Evolutionary conservation across 192 early-diverging fungal species (phyloP).

Genomic region (Umbelopsis vinacea): DNA sequence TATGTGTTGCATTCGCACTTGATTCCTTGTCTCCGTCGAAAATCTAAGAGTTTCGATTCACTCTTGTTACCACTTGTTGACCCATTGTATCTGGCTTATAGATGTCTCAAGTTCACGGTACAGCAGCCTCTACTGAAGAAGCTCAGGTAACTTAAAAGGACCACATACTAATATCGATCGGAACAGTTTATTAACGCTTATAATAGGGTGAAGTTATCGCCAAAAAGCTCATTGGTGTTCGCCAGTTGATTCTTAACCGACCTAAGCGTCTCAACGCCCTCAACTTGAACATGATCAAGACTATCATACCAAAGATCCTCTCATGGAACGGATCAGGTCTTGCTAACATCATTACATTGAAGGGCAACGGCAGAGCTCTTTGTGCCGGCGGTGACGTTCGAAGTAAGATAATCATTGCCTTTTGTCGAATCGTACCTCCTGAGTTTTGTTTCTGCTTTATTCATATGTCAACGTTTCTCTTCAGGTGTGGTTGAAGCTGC

Average conservation of each 20-base stretch:
- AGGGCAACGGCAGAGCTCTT: conserved; percentile 77
- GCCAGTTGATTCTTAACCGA: conserved; percentile 74
- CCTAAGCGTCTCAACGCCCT: conserved; percentile 87
- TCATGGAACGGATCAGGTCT: conserved; percentile 87
- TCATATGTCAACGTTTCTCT: background rate
- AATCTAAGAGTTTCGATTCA: background rate
- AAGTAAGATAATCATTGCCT: conserved; percentile 23
- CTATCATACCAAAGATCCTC: conserved; percentile 59
- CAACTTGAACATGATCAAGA: conserved; percentile 80
- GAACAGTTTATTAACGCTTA: background rate
- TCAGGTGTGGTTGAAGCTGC: conserved; percentile 52
- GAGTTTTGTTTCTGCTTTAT: no score
- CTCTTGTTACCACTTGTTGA: no score
- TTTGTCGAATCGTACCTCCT: background rate
- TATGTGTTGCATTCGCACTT: background rate
- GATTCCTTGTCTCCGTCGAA: background rate
- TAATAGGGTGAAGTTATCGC: conserved; percentile 19
- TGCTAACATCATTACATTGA: conserved; percentile 87
- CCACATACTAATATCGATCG: background rate
- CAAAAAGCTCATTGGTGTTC: conserved; percentile 46
- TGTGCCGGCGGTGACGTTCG: conserved; percentile 93
- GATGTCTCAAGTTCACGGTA: conserved; percentile 16
- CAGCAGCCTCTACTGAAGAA: conserved; percentile 21
- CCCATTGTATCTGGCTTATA: background rate
- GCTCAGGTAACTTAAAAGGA: background rate